Evolutionary conservation across 1,284 basidiomycete genomes (phyloP).

Genomic region (Schizophyllum commune): DNA sequence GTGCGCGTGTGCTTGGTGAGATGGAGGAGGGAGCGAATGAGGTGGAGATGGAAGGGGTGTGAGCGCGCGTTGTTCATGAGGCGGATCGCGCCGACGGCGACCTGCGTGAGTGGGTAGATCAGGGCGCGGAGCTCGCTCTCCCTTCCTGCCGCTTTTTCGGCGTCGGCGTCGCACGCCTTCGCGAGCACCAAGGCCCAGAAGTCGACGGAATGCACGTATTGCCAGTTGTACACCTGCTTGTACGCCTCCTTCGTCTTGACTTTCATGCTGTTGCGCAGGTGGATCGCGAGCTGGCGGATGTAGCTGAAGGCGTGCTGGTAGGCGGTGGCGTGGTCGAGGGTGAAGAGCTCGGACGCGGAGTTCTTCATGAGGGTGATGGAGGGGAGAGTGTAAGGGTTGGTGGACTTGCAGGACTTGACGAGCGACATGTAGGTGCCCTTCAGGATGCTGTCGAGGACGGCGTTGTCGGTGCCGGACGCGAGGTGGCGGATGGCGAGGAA

Average conservation of each 20-base stretch:
- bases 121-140: slow-evolving; percentile 82
- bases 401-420: slow-evolving; percentile 77
- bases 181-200: slow-evolving; percentile 94
- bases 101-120: slow-evolving; percentile 94
- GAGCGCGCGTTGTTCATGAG: slow-evolving; percentile 31
- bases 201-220: slow-evolving; percentile 92
- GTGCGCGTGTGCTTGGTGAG: slow-evolving; percentile 67
- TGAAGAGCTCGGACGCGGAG: slow-evolving; percentile 89
- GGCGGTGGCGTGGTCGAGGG: slow-evolving; percentile 62
- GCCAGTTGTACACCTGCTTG: slow-evolving; percentile 97
- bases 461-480: slow-evolving; percentile 74
- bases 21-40: slow-evolving; percentile 23
- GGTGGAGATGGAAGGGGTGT: slow-evolving; percentile 16
- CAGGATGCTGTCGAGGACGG: slow-evolving; percentile 79
- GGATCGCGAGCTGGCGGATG: slow-evolving; percentile 93
- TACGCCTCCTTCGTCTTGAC: slow-evolving; percentile 84
- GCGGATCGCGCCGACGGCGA: slow-evolving; percentile 89
- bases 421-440: slow-evolving; percentile 86
- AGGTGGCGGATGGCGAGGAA: slow-evolving; percentile 84
- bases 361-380: slow-evolving; percentile 98
- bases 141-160: slow-evolving; percentile 40
- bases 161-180: slow-evolving; percentile 62
- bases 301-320: slow-evolving; percentile 98
- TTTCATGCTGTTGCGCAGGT: slow-evolving; percentile 88
- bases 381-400: slow-evolving; percentile 84